Evolutionary conservation across 208 protist genomes (phyloP).

Genomic region (Blechomonas ayalai): DNA sequence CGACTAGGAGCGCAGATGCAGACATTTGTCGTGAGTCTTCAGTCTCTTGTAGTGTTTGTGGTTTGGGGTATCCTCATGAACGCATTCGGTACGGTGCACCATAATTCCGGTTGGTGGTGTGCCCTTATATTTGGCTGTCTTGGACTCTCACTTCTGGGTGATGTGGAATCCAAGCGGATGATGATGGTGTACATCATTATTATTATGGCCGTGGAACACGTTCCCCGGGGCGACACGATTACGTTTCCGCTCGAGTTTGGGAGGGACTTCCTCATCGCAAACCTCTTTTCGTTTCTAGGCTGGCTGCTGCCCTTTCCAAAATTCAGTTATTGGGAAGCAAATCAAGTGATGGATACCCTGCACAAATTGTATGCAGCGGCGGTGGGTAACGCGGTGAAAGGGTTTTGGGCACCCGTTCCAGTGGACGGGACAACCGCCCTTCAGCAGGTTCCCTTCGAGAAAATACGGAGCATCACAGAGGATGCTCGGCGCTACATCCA

Average conservation of each 20-base stretch:
- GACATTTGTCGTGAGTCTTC: conserved; percentile 17
- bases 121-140: conserved; percentile 32
- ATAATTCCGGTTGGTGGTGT: conserved; percentile 54
- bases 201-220: conserved; percentile 54
- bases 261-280: conserved; percentile 38
- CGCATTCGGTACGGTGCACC: conserved; percentile 18
- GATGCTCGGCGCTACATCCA: conserved; percentile 14
- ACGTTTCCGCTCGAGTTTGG: conserved; percentile 21
- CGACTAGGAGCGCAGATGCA: conserved; percentile 31
- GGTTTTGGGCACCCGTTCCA: conserved; percentile 37
- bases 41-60: conserved; percentile 17
- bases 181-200: conserved; percentile 49
- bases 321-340: conserved; percentile 20
- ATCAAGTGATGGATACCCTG: conserved; percentile 20
- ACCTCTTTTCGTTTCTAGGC: conserved; percentile 17
- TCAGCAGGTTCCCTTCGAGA: conserved; percentile 32
- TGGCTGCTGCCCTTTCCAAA: conserved; percentile 36
- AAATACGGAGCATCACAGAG: conserved; percentile 17
- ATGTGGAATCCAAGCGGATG: conserved; percentile 35
- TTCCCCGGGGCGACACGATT: conserved; percentile 12
- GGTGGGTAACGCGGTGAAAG: conserved; percentile 47
- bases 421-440: conserved; percentile 38
- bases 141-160: conserved; percentile 27
- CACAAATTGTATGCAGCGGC: conserved; percentile 44
- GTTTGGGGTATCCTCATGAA: conserved; percentile 41